A percentile compares a stretch with the other conserved stretches of the same genome.
phyloP scores from a whole-genome alignment of 768 basidiomycete genomes.

The Termitomyces eurrhizus region DNA sequence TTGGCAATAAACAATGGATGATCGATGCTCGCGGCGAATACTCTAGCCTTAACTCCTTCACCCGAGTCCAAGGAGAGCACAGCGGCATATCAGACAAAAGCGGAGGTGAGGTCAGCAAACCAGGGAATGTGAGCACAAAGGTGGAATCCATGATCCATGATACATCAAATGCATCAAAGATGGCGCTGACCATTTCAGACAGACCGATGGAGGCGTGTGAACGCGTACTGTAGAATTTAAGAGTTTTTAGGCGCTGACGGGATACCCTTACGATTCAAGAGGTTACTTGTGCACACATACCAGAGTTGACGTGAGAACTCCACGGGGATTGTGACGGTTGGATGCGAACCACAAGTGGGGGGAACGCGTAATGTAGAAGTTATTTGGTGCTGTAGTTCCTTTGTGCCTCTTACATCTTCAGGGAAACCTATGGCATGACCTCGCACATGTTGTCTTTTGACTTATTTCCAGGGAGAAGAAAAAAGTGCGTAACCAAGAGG shows the following conservation, averaged over 20 bases:
- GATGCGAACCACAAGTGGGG: too few relatives aligned
- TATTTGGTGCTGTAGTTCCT: too few relatives aligned
- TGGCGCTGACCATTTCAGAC: neutral
- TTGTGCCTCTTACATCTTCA: too few relatives aligned
- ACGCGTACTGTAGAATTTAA: neutral
- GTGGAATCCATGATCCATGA: neutral
- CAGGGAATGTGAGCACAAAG: neutral
- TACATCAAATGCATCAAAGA: neutral
- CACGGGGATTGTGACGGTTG: too few relatives aligned
- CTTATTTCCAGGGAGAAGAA: too few relatives aligned
- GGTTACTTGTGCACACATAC: too few relatives aligned
- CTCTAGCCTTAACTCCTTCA: neutral
- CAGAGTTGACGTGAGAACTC: too few relatives aligned
- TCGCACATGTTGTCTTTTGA: too few relatives aligned
- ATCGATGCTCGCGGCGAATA: neutral
- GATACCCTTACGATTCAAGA: too few relatives aligned
- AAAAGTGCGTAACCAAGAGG: too few relatives aligned
- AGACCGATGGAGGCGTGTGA: neutral
- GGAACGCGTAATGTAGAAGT: too few relatives aligned
- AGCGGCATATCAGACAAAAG: neutral
- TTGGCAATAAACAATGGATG: neutral
- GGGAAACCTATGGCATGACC: too few relatives aligned
- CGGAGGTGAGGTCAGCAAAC: conserved; percentile 5
- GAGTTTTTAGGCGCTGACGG: neutral
- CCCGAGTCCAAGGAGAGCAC: neutral